Evolutionary conservation across 2,329 filamentous ascomycete species (phyloP), one percentile per base, ranked within the genome.

Genomic region (Purpureocillium lavendulum): DNA sequence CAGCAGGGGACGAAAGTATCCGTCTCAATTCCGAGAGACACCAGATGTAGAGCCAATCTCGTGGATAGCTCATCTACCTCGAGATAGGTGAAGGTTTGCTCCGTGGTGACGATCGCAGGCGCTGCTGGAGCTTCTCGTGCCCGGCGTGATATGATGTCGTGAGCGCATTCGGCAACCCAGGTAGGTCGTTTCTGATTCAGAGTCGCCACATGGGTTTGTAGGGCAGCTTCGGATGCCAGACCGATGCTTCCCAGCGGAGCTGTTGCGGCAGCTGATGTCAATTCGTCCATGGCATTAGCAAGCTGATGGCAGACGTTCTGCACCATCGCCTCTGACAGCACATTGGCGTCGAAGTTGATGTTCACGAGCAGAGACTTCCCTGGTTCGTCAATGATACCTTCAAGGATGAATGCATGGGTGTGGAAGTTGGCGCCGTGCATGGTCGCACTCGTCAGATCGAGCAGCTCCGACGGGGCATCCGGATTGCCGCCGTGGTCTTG

Each of bases 101-200:
- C 13, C 6, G 6, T 35, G 21, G 33, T 24, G 12, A 24, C 26
- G n/a, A 35, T 24, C 26, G 33, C 33, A 24, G 33, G 33, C 13
- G 33, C 12, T 10, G 7, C 12, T 9, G 33, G 33, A 26, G 15
- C 17, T 15, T 35, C 13, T 14, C 12, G 18, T 6, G 13, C 18
- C 26, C 21, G 18, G 24, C n/a, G 24, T 2, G 33, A 35, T 24
- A 35, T 28, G n/a, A 35, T 18, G n/a, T 35, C 33, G 26, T 35
- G 33, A 9, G 21, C n/a, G n/a, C 33, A 35, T 28, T 18, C 33
- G 7, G 33, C 24, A 7, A 14, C 26, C 5, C 24, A 18, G 13
- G 33, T 35, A 10, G 33, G 33, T n/a, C 33, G 9, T n/a, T 35
- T 35, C n/a, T 35, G 24, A n/a, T 35, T 35, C 33, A n/a, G 15